These are phyloP conservation scores for Rubia tinctorum DNA, from an alignment of 305 asterid genomes.

Conservation along the genomic window DNA sequence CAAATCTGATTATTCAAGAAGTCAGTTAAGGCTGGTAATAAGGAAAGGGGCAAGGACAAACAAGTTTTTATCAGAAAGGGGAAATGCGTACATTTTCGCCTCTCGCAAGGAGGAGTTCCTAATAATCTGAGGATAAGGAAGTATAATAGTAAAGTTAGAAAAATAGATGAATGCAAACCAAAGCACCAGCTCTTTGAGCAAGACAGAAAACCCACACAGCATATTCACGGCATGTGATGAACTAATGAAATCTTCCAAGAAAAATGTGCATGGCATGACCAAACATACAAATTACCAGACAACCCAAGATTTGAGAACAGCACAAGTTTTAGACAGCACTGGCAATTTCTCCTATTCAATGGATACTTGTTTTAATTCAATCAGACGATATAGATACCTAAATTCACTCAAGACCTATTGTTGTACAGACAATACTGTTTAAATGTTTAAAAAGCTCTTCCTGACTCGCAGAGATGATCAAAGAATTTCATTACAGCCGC, in stretches of 20 bases:
- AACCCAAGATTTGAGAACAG: neutral
- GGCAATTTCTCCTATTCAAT: neutral
- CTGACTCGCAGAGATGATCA: neutral
- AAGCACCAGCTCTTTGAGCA: neutral
- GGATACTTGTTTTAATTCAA: neutral
- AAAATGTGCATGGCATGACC: neutral
- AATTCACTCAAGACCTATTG: neutral
- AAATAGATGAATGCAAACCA: neutral
- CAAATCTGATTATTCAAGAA: slow-evolving; percentile 41
- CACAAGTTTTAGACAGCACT: neutral
- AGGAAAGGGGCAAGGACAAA: slow-evolving; percentile 9
- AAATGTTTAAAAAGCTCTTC: neutral
- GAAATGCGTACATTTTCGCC: slow-evolving; percentile 62
- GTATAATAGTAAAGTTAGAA: neutral
- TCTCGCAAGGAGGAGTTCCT: slow-evolving; percentile 62
- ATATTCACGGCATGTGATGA: neutral
- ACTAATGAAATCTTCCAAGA: neutral
- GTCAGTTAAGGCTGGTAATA: neutral
- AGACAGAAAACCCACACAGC: neutral
- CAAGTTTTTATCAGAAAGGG: slow-evolving; percentile 20
- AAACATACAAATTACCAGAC: neutral
- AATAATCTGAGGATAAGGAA: slow-evolving; percentile 57
- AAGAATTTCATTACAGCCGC: neutral
- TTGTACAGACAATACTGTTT: neutral
- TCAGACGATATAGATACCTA: neutral